Conservation (phyloP, 106 monocot species). For the Apostasia ramifera region DNA sequence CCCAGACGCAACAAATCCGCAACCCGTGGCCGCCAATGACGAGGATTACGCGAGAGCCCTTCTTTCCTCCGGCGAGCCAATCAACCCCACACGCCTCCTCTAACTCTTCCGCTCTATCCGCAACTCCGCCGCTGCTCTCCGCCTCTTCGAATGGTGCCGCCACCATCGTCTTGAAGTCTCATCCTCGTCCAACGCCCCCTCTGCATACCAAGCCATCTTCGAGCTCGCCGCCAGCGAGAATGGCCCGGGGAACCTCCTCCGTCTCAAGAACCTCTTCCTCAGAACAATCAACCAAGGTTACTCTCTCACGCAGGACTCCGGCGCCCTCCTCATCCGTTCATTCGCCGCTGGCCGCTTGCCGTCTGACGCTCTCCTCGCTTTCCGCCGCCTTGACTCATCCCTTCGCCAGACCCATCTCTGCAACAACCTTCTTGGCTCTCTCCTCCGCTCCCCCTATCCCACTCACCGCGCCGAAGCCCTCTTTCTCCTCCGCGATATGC, state of each 20-base stretch:
- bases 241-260: not conserved
- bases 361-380: conserved; percentile 1
- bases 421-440: conserved; percentile 15
- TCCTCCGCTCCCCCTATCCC: conserved; percentile 21
- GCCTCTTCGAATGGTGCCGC: conserved; percentile 1
- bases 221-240: conserved; percentile 1
- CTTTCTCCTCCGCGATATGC: conserved; percentile 9
- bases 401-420: conserved; percentile 9
- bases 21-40: too few species aligned
- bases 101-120: conserved; percentile 5
- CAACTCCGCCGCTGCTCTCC: conserved; percentile 1
- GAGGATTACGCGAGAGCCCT: not conserved
- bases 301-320: not conserved
- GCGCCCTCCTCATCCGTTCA: not conserved
- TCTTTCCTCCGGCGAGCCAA: not conserved
- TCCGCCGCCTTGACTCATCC: conserved; percentile 17
- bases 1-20: too few species aligned
- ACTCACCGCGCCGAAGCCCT: conserved; percentile 22
- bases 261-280: not conserved
- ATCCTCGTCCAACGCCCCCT: conserved; percentile 1
- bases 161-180: not conserved
- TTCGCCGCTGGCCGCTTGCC: not conserved
- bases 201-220: conserved; percentile 6
- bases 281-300: not conserved
- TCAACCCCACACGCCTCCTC: not conserved